A percentile compares a stretch with the other conserved stretches of the same genome.
These are phyloP conservation scores for Pyricularia sp. DNA, from an alignment of 2,329 filamentous ascomycete species.

Conservation along the genomic window DNA sequence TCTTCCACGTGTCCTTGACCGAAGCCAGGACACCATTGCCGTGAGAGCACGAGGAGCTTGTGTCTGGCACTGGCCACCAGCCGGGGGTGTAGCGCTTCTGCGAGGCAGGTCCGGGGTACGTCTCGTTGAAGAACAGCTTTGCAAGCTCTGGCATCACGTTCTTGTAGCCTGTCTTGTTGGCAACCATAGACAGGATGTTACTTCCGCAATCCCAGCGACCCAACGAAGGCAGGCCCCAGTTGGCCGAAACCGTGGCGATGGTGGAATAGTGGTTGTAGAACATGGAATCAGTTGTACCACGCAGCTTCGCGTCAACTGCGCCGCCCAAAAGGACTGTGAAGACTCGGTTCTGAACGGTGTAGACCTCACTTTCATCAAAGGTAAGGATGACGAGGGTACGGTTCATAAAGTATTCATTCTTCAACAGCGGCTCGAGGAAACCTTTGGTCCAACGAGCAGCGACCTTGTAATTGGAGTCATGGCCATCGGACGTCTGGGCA, in stretches of 20 bases:
- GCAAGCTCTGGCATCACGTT: conserved; percentile 1
- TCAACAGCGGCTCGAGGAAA: conserved; percentile 44
- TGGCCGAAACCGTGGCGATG: conserved; percentile 16
- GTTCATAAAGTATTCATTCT: conserved; percentile 38
- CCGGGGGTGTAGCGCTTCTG: conserved; percentile 12
- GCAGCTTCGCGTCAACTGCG: conserved; percentile 34
- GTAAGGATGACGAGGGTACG: conserved; percentile 47
- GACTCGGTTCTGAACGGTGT: conserved; percentile 41
- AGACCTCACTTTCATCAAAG: conserved; percentile 48
- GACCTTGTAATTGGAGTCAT: conserved; percentile 43
- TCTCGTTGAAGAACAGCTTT: conserved; percentile 5
- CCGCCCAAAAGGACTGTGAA: conserved; percentile 45
- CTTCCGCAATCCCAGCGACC: conserved; percentile 21
- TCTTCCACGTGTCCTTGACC: conserved; percentile 9
- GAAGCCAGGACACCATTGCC: conserved; percentile 10
- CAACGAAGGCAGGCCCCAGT: conserved; percentile 31
- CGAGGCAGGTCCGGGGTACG: conserved; percentile 7
- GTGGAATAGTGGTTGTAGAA: conserved; percentile 33
- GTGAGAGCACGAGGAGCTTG: conserved; percentile 7
- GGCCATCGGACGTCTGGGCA: conserved; percentile 46
- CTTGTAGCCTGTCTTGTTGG: conserved; percentile 7
- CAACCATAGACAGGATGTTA: conserved; percentile 21
- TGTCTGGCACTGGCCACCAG: conserved; percentile 16
- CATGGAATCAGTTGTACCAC: conserved; percentile 40
- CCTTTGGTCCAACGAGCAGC: conserved; percentile 40